A percentile compares a stretch with the other conserved stretches of the same genome.
phyloP scores from a whole-genome alignment of 345 rosid genomes.

The Dipteronia sinensis region DNA sequence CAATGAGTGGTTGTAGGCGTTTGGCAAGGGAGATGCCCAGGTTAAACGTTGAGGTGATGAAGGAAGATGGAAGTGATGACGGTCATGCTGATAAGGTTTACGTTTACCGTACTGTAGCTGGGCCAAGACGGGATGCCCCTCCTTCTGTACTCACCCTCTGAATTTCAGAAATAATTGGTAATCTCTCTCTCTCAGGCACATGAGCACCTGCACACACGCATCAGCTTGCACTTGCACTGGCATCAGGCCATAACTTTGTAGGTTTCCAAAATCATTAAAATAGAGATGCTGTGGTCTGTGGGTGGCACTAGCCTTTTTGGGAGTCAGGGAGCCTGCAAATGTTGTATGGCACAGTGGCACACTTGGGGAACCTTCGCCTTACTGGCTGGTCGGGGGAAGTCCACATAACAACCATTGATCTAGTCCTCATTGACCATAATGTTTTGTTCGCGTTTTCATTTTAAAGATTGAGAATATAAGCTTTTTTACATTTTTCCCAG shows the following conservation, averaged over 20 bases:
- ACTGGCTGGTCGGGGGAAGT: not conserved
- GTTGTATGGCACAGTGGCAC: too few species aligned
- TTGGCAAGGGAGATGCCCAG: conserved; percentile 69
- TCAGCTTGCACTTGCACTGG: not conserved
- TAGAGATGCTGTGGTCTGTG: not conserved
- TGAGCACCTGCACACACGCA: not conserved
- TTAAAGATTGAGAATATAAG: not conserved
- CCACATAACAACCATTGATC: not conserved
- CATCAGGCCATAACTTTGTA: not conserved
- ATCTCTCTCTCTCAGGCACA: not conserved
- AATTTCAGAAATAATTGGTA: conserved; percentile 24
- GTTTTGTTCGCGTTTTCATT: not conserved
- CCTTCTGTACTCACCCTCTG: conserved; percentile 61
- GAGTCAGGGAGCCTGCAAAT: not conserved
- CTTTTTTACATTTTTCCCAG: not conserved
- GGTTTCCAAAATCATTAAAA: not conserved
- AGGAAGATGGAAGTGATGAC: conserved; percentile 61
- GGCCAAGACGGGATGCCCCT: conserved; percentile 72
- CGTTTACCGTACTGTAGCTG: conserved; percentile 66
- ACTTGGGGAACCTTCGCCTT: not conserved
- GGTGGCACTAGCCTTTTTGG: not conserved
- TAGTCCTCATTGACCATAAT: not conserved
- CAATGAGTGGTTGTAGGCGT: conserved; percentile 55
- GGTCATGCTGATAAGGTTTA: conserved; percentile 58
- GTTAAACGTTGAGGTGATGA: conserved; percentile 74